A percentile compares a stretch with the other conserved stretches of the same genome.
Evolutionary conservation across 495 filamentous ascomycete species (phyloP).

Genomic region (Coniosporium apollinis): DNA sequence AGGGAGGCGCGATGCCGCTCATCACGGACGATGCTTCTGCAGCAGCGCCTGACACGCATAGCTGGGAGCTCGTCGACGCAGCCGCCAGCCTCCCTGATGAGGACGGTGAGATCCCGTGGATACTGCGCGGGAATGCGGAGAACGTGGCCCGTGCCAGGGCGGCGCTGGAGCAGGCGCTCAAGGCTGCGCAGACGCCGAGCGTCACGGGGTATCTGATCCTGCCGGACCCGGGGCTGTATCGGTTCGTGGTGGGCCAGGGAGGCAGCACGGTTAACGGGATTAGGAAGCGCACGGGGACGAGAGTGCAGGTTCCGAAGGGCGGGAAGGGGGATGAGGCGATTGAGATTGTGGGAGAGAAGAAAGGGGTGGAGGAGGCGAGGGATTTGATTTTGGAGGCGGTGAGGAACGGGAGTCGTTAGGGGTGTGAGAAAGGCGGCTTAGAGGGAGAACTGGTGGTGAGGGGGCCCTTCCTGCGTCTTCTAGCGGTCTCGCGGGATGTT

Average conservation of each 20-base stretch:
- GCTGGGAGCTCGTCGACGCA: constrained; percentile 61
- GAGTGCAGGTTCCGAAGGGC: constrained; percentile 77
- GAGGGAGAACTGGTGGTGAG: too few species aligned
- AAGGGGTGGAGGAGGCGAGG: constrained; percentile 74
- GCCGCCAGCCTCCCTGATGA: constrained; percentile 28
- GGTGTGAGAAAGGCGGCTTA: too few species aligned
- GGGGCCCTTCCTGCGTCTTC: too few species aligned
- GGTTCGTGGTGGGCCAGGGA: constrained; percentile 74
- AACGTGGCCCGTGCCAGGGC: constrained; percentile 61
- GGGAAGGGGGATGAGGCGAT: constrained; percentile 63
- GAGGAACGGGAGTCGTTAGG: too few species aligned
- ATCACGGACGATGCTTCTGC: constrained; percentile 64
- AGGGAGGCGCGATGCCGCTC: constrained; percentile 50
- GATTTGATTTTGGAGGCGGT: constrained; percentile 78
- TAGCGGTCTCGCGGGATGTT: too few species aligned
- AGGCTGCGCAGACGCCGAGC: constrained; percentile 51
- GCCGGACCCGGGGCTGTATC: constrained; percentile 76
- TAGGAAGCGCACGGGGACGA: constrained; percentile 78
- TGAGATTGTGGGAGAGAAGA: constrained; percentile 61
- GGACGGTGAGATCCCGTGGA: constrained; percentile 74
- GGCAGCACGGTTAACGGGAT: constrained; percentile 86
- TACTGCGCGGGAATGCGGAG: constrained; percentile 58
- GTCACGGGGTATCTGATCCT: constrained; percentile 74
- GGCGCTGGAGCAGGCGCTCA: constrained; percentile 51
- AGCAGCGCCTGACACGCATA: constrained; percentile 43